Base-by-base conservation (phyloP, 2,329 filamentous ascomycete genomes). In the Colletotrichum sp. region DNA sequence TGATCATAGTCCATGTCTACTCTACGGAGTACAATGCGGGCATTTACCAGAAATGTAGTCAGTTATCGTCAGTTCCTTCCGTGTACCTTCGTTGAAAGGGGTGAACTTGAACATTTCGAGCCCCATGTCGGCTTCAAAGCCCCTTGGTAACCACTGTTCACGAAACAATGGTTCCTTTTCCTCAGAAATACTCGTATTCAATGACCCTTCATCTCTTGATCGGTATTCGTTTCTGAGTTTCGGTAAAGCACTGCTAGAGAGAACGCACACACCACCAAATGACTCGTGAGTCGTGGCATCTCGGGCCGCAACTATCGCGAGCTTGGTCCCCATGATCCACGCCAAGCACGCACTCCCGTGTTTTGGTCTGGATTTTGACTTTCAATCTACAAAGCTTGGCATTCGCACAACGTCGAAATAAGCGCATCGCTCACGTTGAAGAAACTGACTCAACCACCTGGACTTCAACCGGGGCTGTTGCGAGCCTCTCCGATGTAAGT, bases 321-420 rank as follows among this genome's bases (percentile, higher is more conserved):
- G 51, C 51, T 38, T 38, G 59, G 51, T 65, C 36, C 36, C 54
- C 34, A 51, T 64, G 66, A 72, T 69, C 70, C 66, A 21, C 66
- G 59, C 66, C 58, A 69, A 65, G 70, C 16, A 51, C 12, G 13
- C 21, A 24, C 36, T 69, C 70, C 59, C 59, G n/a, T 59, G 27
- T 47, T 36, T 24, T 65, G 66, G 36, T 43, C 66, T 34, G 9
- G 18, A 59, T n/a, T 33, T 31, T 51, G 43, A 24, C 47, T n/a
- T 38, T 43, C 59, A 69, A 59, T 65, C 12, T 59, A 12, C 13
- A 65, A 59, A 65, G 66, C 70, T 69, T 72, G 70, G 66, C 66
- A 59, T 18, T 16, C 55, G 24, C 57, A 62, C 47, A 55, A 69
- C 34, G 51, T 70, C 36, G 15, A 72, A 70, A 61, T 59, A 65